A percentile compares a stretch with the other conserved stretches of the same genome.
phyloP scores from a whole-genome alignment of 352 stramenopile genomes.

The Halophytophthora polymorphica region DNA sequence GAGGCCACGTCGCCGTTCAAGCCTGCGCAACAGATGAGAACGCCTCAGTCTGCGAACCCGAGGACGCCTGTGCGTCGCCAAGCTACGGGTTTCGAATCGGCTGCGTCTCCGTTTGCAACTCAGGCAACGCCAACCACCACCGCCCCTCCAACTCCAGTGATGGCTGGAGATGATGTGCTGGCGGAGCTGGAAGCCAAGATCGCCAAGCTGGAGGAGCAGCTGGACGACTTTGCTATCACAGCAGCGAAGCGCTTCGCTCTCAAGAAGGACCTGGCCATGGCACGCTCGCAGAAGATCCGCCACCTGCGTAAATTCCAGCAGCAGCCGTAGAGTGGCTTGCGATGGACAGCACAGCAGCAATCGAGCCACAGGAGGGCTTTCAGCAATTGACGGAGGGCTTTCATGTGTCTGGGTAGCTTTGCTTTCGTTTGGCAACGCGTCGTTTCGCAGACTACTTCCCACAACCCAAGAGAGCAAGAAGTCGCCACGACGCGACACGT shows the following conservation, averaged over 20 bases:
- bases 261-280: constrained; percentile 81
- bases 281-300: constrained; percentile 62
- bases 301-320: constrained; percentile 42
- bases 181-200: constrained; percentile 43
- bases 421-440: not conserved
- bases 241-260: constrained; percentile 65
- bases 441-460: constrained; percentile 10
- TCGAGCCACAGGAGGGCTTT: too few species aligned
- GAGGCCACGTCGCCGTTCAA: constrained; percentile 18
- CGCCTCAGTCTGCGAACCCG: not conserved
- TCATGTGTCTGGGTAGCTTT: too few species aligned
- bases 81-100: constrained; percentile 1
- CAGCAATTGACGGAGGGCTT: too few species aligned
- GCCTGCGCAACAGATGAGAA: constrained; percentile 8
- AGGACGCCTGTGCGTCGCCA: not conserved
- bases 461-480: not conserved
- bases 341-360: too few species aligned
- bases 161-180: constrained; percentile 24
- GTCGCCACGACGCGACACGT: constrained; percentile 2
- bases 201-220: constrained; percentile 38
- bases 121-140: constrained; percentile 5
- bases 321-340: constrained; percentile 11
- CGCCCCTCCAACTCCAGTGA: not conserved
- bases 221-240: constrained; percentile 70
- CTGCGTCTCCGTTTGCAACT: constrained; percentile 7